phyloP scores from a whole-genome alignment of 2,329 filamentous ascomycete species.

The Pseudocercospora cruenta region DNA sequence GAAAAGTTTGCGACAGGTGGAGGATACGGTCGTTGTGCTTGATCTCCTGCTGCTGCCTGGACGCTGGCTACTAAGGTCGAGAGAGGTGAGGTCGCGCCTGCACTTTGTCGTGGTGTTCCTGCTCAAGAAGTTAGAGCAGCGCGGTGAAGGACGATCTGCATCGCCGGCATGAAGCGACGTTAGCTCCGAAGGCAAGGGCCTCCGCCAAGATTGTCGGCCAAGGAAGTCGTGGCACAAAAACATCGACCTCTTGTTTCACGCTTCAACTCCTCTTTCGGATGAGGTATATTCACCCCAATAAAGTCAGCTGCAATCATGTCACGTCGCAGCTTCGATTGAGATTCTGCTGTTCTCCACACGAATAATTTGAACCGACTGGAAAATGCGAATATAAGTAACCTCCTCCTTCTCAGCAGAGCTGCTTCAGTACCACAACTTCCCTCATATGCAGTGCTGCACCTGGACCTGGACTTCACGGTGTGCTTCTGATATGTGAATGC shows the following conservation, averaged over 20 bases:
- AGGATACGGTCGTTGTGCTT: not conserved
- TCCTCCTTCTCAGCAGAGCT: not conserved
- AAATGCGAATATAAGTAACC: too few species aligned
- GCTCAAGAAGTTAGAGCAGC: conserved; percentile 3
- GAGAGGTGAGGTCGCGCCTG: not conserved
- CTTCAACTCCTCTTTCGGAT: not conserved
- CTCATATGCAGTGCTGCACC: not conserved
- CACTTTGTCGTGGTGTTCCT: not conserved
- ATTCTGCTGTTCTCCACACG: too few species aligned
- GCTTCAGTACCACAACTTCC: not conserved
- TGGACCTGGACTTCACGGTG: not conserved
- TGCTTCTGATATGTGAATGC: not conserved
- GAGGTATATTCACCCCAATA: not conserved
- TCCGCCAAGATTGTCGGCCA: not conserved
- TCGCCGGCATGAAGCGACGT: not conserved
- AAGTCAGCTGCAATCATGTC: not conserved
- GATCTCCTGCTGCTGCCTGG: not conserved
- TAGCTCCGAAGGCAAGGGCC: conserved; percentile 14
- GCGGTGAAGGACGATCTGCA: conserved; percentile 9
- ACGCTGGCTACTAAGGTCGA: not conserved
- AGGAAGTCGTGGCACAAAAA: not conserved
- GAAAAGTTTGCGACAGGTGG: not conserved
- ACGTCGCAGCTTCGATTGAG: not conserved
- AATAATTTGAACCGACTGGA: too few species aligned
- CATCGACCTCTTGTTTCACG: not conserved